Conservation (phyloP, 305 asterid genomes). For the Solanum chacoense region DNA sequence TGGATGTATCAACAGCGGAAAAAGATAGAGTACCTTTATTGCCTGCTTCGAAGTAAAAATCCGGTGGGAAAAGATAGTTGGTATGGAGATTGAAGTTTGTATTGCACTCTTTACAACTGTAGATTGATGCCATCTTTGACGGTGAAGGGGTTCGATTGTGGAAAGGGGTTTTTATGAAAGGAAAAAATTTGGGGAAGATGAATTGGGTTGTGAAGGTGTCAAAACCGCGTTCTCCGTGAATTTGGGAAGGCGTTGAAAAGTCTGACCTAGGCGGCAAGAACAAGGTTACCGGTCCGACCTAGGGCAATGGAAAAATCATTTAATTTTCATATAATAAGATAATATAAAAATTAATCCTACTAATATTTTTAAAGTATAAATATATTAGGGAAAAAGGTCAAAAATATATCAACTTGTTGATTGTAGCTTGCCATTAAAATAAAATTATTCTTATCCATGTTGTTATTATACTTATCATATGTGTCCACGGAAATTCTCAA, state of each 20-base stretch:
- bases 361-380: too few species aligned
- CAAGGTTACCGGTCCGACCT: neutral
- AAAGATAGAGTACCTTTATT: conserved; percentile 75
- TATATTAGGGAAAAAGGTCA: too few species aligned
- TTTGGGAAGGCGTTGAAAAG: neutral
- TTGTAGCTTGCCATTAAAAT: too few species aligned
- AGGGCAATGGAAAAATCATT: neutral
- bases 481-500: too few species aligned
- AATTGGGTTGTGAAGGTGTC: neutral
- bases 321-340: neutral
- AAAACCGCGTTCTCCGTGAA: neutral
- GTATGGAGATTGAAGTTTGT: conserved; percentile 61
- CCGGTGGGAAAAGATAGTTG: conserved; percentile 52
- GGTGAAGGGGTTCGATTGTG: neutral
- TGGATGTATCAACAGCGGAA: conserved; percentile 53
- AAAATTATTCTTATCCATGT: too few species aligned
- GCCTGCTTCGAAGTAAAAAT: conserved; percentile 90
- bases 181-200: neutral
- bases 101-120: conserved; percentile 78
- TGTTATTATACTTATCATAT: too few species aligned
- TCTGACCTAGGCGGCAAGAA: neutral
- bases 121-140: conserved; percentile 45
- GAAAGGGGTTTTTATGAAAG: neutral
- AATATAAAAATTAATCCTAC: too few species aligned
- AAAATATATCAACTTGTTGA: too few species aligned